Evolutionary conservation across 805 yeast species (phyloP), one percentile per base, ranked within the genome.

Genomic region (Aciculoconidium aculeatum): DNA sequence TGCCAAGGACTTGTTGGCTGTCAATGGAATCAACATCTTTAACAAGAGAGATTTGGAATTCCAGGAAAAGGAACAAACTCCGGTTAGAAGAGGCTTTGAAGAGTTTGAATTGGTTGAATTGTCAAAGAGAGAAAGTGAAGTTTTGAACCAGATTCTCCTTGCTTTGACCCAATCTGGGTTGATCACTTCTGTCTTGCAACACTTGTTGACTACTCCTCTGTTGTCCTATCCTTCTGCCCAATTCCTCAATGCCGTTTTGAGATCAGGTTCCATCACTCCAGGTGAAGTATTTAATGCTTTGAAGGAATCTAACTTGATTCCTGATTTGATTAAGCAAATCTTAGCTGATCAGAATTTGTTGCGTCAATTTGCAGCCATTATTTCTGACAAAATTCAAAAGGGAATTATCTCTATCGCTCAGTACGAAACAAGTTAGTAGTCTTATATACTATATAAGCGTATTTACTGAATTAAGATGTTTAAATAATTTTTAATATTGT

Each of bases 181-280:
- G 21, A 50, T 44, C 11, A 36, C 36, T 17, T 41, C 55, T 9
- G 44, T 52, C 8, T 37, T 43, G 21, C 46, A 47, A 30, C 41
- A 45, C 36, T 39, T 52, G 21, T 32, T 52, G 23, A 51, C 54
- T 17, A 42, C 42, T 11, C 55, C 56, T 6, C 47, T 47, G 13
- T 41, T 52, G 26, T 44, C 55, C 17, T 40, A 32, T n/a, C 58
- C 58, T 8, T 35, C 45, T 16, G 54, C 58, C 10, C 47, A 47
- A 29, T 49, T 51, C 25, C 39, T 51, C 34, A 30, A 36, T 11
- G 37, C 35, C 11, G 42, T 52, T 26, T 32, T 51, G 27, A 38
- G 40, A 23, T 49, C 58, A 5, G 40, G 41, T 15, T 53, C 56
- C 3, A 36, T 51, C 20, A 34, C 52, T 6, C 28, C 48, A 17